phyloP scores from a whole-genome alignment of 169 alveolate genomes.

The Theileria orientalis region DNA sequence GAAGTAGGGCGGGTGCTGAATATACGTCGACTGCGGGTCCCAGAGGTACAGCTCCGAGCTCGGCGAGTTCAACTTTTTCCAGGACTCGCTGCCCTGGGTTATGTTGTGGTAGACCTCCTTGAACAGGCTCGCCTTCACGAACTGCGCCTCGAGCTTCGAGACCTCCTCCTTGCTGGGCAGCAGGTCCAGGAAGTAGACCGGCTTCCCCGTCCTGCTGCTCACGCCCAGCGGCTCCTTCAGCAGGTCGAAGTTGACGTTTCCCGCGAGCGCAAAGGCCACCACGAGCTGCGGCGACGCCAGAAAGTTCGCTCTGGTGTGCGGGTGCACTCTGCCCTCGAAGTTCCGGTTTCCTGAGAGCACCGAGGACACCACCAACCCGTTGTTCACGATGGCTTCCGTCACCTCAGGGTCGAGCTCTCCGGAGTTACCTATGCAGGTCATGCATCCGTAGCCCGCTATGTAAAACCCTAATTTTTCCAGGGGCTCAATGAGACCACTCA shows the following conservation, averaged over 20 bases:
- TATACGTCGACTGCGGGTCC: constrained; percentile 91
- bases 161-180: constrained; percentile 90
- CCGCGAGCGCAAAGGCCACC: constrained; percentile 95
- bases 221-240: constrained; percentile 88
- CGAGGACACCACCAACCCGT: constrained; percentile 90
- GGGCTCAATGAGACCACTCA: constrained; percentile 83
- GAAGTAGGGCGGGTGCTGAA: constrained; percentile 94
- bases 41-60: constrained; percentile 86
- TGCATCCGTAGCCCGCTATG: constrained; percentile 96
- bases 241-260: constrained; percentile 89
- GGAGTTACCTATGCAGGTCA: constrained; percentile 97
- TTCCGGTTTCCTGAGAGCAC: constrained; percentile 95
- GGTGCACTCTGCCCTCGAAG: constrained; percentile 96
- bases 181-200: constrained; percentile 88
- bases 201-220: constrained; percentile 82
- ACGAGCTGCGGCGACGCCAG: constrained; percentile 97
- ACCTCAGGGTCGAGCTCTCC: constrained; percentile 93
- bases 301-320: constrained; percentile 92
- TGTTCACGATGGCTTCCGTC: constrained; percentile 82
- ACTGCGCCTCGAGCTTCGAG: constrained; percentile 70
- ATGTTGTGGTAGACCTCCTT: constrained; percentile 87
- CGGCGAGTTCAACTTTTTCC: constrained; percentile 89
- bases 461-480: constrained; percentile 91
- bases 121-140: constrained; percentile 89
- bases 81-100: constrained; percentile 88